These are phyloP conservation scores for Epicoccum sorghinum DNA, from an alignment of 2,329 filamentous ascomycete species.

Conservation along the genomic window DNA sequence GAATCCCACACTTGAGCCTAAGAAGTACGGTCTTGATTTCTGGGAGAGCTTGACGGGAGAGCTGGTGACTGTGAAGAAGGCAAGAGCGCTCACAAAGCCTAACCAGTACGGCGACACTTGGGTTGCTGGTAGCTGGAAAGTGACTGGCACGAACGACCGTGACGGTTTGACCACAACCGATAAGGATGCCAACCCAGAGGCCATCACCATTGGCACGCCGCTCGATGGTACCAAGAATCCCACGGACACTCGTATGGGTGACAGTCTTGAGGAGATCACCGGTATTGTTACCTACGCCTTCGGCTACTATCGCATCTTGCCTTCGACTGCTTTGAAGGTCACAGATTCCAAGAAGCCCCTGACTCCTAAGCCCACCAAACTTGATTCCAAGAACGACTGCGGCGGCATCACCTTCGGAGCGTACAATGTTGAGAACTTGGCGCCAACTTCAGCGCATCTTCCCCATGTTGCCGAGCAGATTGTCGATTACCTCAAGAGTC, in stretches of 20 bases:
- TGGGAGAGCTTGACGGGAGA: slow-evolving; percentile 74
- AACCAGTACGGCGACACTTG: slow-evolving; percentile 72
- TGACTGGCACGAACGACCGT: slow-evolving; percentile 66
- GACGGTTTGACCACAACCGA: slow-evolving; percentile 69
- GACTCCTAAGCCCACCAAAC: slow-evolving; percentile 58
- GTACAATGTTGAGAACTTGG: slow-evolving; percentile 75
- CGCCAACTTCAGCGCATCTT: slow-evolving; percentile 62
- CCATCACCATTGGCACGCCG: slow-evolving; percentile 68
- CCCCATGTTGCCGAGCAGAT: slow-evolving; percentile 68
- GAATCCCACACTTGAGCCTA: slow-evolving; percentile 68
- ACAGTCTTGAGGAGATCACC: slow-evolving; percentile 68
- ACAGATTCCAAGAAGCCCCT: slow-evolving; percentile 53
- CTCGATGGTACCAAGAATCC: slow-evolving; percentile 70
- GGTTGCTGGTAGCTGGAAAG: slow-evolving; percentile 69
- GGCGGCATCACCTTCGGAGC: slow-evolving; percentile 66
- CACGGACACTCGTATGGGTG: slow-evolving; percentile 66
- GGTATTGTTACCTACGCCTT: slow-evolving; percentile 70
- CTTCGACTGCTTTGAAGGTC: slow-evolving; percentile 63
- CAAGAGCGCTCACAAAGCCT: slow-evolving; percentile 64
- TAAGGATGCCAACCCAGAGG: slow-evolving; percentile 70
- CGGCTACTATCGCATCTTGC: slow-evolving; percentile 73
- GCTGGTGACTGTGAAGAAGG: slow-evolving; percentile 66
- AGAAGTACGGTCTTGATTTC: slow-evolving; percentile 71
- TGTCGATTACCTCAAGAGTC: slow-evolving; percentile 65
- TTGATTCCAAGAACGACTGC: slow-evolving; percentile 64